Percentiles rank a stretch among this genome's conserved stretches.
Conservation (phyloP, 441 rosid species). For the Erodium texanum region DNA sequence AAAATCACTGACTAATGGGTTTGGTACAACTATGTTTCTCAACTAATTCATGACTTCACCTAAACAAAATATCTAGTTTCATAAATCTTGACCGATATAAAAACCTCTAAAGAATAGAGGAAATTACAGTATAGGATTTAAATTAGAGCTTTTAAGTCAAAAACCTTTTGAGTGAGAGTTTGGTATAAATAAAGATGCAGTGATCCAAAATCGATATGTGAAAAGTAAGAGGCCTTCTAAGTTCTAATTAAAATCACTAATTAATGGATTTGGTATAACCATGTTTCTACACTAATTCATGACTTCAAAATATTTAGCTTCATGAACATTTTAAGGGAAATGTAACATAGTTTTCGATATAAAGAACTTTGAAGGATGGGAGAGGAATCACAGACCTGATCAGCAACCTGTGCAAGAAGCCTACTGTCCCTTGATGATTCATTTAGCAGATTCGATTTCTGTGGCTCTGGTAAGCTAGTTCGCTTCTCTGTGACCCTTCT, state of each 20-base stretch:
- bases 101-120: no score
- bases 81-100: no score
- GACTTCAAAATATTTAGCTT: not conserved
- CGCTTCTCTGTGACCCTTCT: not conserved
- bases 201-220: no score
- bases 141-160: no score
- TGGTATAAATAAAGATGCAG: no score
- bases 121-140: no score
- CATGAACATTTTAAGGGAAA: not conserved
- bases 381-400: constrained; percentile 1
- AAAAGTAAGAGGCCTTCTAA: no score
- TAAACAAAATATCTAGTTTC: not conserved
- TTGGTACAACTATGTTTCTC: not conserved
- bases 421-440: constrained; percentile 1
- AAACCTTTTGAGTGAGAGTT: no score
- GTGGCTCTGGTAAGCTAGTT: not conserved
- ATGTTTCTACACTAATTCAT: not conserved
- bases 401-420: not conserved
- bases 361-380: not conserved
- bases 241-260: not conserved
- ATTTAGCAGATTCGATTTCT: not conserved
- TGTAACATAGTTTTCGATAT: not conserved
- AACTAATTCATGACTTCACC: not conserved
- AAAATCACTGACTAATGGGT: not conserved
- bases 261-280: not conserved